phyloP scores from a whole-genome alignment of 2,329 filamentous ascomycete species.

The Xylaria sp. region DNA sequence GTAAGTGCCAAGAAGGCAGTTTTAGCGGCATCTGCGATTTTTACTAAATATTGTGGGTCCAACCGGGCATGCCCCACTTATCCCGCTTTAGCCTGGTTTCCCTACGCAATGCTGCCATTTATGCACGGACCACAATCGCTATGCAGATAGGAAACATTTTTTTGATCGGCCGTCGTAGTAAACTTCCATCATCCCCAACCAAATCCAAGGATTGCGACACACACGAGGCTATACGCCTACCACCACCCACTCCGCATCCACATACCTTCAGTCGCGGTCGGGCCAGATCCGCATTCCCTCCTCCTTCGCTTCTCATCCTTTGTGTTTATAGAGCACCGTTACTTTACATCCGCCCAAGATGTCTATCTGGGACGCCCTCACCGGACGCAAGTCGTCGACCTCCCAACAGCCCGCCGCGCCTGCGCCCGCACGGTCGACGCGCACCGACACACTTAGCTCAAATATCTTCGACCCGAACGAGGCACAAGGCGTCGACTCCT shows the following conservation, averaged over 20 bases:
- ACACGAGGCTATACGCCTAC: not conserved
- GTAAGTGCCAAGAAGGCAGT: not conserved
- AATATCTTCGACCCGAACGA: constrained; percentile 64
- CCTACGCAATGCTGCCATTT: not conserved
- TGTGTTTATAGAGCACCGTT: constrained; percentile 11
- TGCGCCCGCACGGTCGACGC: constrained; percentile 43
- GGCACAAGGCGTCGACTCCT: constrained; percentile 77
- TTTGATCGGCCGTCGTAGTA: constrained; percentile 10
- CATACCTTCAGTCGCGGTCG: constrained; percentile 1
- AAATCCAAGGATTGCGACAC: constrained; percentile 11
- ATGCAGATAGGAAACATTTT: constrained; percentile 20
- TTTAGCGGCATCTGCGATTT: constrained; percentile 9
- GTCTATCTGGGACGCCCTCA: constrained; percentile 58
- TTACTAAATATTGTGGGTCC: not conserved
- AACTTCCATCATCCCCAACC: constrained; percentile 13
- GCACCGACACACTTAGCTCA: constrained; percentile 48
- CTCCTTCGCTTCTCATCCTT: constrained; percentile 14
- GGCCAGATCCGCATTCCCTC: not conserved
- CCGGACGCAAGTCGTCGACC: constrained; percentile 49
- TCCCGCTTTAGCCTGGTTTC: not conserved
- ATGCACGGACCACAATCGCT: constrained; percentile 17
- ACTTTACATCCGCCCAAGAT: constrained; percentile 34
- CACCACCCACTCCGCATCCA: not conserved
- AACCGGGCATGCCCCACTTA: not conserved
- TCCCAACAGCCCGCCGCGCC: constrained; percentile 34